These are phyloP conservation scores for Cubamyces sp. DNA, from an alignment of 768 basidiomycete species.

Conservation along the genomic window DNA sequence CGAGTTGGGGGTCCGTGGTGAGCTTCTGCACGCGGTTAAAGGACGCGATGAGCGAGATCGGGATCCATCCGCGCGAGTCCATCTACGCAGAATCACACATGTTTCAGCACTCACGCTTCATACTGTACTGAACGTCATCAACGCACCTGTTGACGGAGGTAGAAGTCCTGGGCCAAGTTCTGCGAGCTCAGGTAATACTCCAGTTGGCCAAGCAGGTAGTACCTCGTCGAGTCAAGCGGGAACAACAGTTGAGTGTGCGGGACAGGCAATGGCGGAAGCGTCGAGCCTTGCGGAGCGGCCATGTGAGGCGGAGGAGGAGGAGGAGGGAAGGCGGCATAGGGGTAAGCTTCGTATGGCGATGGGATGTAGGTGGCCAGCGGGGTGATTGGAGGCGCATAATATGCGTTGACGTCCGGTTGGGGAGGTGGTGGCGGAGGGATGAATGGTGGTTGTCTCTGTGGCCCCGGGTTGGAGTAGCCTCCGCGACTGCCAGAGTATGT, in stretches of 20 bases:
- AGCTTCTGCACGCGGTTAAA: constrained; percentile 83
- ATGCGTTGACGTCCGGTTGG: constrained; percentile 29
- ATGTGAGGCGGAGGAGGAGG: constrained; percentile 32
- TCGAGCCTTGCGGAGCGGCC: constrained; percentile 16
- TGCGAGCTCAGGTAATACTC: constrained; percentile 93
- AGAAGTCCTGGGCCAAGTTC: constrained; percentile 89
- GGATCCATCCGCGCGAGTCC: constrained; percentile 89
- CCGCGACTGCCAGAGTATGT: constrained; percentile 22
- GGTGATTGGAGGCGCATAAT: constrained; percentile 24
- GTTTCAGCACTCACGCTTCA: constrained; percentile 7
- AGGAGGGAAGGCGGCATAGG: constrained; percentile 23
- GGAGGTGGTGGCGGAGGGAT: constrained; percentile 30
- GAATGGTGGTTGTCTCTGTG: constrained; percentile 25
- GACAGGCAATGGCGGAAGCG: constrained; percentile 44
- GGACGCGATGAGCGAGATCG: constrained; percentile 77
- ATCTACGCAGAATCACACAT: constrained; percentile 54
- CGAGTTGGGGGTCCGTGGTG: constrained; percentile 59
- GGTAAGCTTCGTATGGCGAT: constrained; percentile 23
- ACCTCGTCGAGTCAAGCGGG: constrained; percentile 67
- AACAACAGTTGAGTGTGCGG: constrained; percentile 52
- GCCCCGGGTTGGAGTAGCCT: constrained; percentile 17
- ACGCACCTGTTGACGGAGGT: constrained; percentile 75
- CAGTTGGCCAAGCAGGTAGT: constrained; percentile 77
- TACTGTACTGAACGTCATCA: constrained; percentile 3
- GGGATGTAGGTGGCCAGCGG: constrained; percentile 30